Base-by-base conservation (phyloP, 495 filamentous ascomycete genomes). In the Aspergillus mulundensis region DNA sequence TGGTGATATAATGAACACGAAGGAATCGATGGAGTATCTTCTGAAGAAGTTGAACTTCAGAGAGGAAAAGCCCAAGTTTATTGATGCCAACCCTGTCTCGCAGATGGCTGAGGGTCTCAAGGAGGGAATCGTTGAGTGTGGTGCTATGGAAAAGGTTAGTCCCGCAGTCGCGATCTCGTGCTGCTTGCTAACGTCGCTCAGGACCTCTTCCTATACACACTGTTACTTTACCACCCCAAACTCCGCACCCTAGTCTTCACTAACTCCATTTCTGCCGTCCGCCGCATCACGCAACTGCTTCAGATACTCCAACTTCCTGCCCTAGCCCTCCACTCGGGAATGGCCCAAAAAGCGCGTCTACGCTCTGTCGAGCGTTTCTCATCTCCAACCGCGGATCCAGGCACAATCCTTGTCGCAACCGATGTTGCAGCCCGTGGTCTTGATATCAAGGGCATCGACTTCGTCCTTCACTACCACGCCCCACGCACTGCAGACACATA, bases 401-500 rank as follows among this genome's bases (percentile, higher is more conserved):
- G 81, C 50, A 84, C 87, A 3, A 88, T 97, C 50, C 82, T 98
- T 2, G 81, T 98, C 11, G 93, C 95, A 1, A 97, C 94, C 2
- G 94, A 98, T 66, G 92, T 97, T 41, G 95, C 94, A 1, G 93
- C 95, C n/a, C 85, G 94, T 57, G 94, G 94, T 65, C 84, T 98
- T 48, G 94, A 98, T 72, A 96, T 98, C 66, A 87, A 88, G 45
- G 83, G 82, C 25, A 89, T 97, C 41, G 84, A 96, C 50, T 78
- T 92, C 21, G 84, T 98, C 24, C 69, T 98, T 20, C 94, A 98
- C 67, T 98, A 98, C 72, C 95, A 97, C 71, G 85, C 96, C 10
- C 94, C 94, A 7, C 88, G 91, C 49, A 76, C 90, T 14, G 94
- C 94, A 21, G 94, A 97, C 70, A 85, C 84, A 56, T 98, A 98